These are phyloP conservation scores for Lactarius hengduanensis DNA, from an alignment of 768 basidiomycete species.

Conservation along the genomic window DNA sequence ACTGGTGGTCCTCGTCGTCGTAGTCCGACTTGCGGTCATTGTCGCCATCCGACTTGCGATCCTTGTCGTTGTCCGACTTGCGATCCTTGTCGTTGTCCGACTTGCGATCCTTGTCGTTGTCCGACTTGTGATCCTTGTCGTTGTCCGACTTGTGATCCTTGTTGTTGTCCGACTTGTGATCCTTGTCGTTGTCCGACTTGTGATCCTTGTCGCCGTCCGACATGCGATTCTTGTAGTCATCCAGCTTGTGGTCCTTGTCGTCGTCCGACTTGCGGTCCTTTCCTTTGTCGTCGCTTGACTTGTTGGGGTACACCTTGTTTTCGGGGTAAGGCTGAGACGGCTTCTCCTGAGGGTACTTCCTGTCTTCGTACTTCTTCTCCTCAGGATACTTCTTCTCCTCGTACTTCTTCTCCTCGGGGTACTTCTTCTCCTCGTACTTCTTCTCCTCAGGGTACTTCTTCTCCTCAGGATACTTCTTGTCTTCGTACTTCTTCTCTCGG, in stretches of 20 bases:
- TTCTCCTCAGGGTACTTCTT: too few relatives aligned
- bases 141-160: not conserved
- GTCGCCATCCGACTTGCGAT: not conserved
- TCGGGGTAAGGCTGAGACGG: too few relatives aligned
- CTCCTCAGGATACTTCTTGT: not conserved
- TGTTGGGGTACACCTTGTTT: not conserved
- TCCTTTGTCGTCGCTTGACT: not conserved
- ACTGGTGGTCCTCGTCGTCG: not conserved
- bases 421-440: too few relatives aligned
- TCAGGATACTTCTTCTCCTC: too few relatives aligned
- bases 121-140: not conserved
- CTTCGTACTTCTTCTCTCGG: not conserved
- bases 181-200: not conserved
- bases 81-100: not conserved
- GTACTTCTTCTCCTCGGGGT: too few relatives aligned
- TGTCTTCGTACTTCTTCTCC: too few relatives aligned
- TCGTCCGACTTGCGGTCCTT: not conserved
- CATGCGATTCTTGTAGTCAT: not conserved
- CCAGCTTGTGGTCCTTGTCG: not conserved
- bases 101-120: not conserved
- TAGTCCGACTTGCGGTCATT: not conserved
- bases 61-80: not conserved
- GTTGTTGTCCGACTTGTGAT: not conserved
- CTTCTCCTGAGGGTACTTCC: not conserved
- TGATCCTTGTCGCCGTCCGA: too few relatives aligned